Percentiles rank a stretch among this genome's conserved stretches.
These are phyloP conservation scores for Coemansia sp. DNA, from an alignment of 192 early-diverging fungal species.

Conservation along the genomic window DNA sequence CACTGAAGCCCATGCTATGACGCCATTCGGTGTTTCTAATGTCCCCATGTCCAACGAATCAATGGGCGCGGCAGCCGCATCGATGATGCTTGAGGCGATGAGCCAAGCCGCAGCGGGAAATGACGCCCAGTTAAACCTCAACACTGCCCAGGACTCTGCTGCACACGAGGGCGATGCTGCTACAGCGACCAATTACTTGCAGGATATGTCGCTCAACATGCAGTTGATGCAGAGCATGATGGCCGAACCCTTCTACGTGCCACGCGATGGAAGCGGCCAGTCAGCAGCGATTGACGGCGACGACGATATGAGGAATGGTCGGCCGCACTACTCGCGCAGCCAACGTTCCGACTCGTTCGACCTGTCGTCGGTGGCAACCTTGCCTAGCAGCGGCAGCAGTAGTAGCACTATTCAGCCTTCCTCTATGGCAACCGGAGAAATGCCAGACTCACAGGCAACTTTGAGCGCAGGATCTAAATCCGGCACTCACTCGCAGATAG, in stretches of 20 bases:
- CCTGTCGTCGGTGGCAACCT: conserved; percentile 41
- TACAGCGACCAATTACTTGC: not conserved
- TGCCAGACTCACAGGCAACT: not conserved
- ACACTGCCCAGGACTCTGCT: conserved; percentile 1
- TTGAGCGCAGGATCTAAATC: conserved; percentile 17
- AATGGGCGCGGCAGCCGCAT: conserved; percentile 3
- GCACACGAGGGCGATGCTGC: not conserved
- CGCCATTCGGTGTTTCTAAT: conserved; percentile 15
- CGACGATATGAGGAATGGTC: not conserved
- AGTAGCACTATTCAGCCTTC: conserved; percentile 5
- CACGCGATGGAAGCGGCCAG: not conserved
- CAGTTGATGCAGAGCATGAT: conserved; percentile 51
- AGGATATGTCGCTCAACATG: conserved; percentile 30
- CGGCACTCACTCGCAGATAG: conserved; percentile 48
- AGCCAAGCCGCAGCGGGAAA: conserved; percentile 18
- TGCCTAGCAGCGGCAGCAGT: conserved; percentile 14
- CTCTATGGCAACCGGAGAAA: not conserved
- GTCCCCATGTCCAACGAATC: not conserved
- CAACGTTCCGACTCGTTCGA: conserved; percentile 48
- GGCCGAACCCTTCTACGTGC: conserved; percentile 25
- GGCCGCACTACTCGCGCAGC: conserved; percentile 16
- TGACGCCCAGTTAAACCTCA: not conserved
- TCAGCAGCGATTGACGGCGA: not conserved
- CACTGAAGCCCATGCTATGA: conserved; percentile 10
- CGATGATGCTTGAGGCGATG: conserved; percentile 26